Percentiles rank a stretch among this genome's conserved stretches.
phyloP scores from a whole-genome alignment of 257 asterid species.

The Nicotiana sylvestris region DNA sequence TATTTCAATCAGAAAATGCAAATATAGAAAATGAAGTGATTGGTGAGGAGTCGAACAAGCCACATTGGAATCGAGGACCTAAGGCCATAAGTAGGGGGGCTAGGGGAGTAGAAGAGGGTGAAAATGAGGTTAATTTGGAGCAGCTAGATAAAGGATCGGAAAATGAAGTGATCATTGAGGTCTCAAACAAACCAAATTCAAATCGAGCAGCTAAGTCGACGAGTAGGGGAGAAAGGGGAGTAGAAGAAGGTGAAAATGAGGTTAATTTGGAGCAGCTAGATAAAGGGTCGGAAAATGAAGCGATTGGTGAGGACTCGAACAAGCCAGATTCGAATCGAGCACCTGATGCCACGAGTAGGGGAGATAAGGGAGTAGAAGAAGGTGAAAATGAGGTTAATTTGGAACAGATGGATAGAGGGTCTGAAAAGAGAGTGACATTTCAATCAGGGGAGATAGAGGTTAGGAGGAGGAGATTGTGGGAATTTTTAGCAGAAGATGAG shows the following conservation, averaged over 20 bases:
- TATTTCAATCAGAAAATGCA: no score
- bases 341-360: constrained; percentile 1
- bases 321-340: not conserved
- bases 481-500: constrained; percentile 23
- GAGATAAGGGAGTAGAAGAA: constrained; percentile 7
- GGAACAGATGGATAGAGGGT: constrained; percentile 1
- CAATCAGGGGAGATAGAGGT: constrained; percentile 19
- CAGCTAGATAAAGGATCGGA: not conserved
- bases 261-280: constrained; percentile 4
- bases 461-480: constrained; percentile 30
- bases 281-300: constrained; percentile 16
- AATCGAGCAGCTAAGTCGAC: not conserved
- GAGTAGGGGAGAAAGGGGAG: not conserved
- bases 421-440: constrained; percentile 20
- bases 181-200: not conserved
- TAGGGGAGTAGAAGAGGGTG: no score
- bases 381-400: not conserved
- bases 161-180: not conserved
- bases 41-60: no score
- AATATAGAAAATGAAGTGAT: no score
- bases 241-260: not conserved
- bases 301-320: constrained; percentile 3
- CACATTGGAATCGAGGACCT: no score
- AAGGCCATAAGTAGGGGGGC: no score
- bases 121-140: no score